These are phyloP conservation scores for Aspergillus panamensis DNA, from an alignment of 495 filamentous ascomycete genomes.

Conservation along the genomic window DNA sequence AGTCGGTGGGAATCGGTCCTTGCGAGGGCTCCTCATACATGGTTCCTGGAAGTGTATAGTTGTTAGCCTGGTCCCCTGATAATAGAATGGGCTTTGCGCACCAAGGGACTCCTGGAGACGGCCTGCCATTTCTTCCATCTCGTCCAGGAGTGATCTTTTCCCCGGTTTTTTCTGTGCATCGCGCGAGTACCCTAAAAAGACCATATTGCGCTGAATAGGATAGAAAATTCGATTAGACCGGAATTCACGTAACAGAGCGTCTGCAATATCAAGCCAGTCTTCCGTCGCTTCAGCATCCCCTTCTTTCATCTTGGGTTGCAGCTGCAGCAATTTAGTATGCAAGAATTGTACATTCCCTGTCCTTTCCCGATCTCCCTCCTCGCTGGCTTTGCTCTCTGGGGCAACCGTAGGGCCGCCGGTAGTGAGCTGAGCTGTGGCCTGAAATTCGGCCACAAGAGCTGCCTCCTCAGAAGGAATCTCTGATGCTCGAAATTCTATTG, in stretches of 20 bases:
- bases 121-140: constrained; percentile 65
- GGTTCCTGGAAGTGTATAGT: constrained; percentile 10
- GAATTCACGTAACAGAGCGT: constrained; percentile 75
- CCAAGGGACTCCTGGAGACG: constrained; percentile 55
- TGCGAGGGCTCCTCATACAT: constrained; percentile 28
- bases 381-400: constrained; percentile 16
- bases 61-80: constrained; percentile 13
- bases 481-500: constrained; percentile 35
- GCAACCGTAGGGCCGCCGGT: constrained; percentile 21
- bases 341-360: constrained; percentile 54
- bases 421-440: constrained; percentile 16
- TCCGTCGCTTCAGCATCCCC: constrained; percentile 52
- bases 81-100: constrained; percentile 29
- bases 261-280: constrained; percentile 72
- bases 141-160: constrained; percentile 44
- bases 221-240: constrained; percentile 73
- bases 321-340: constrained; percentile 52
- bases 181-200: constrained; percentile 62
- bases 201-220: constrained; percentile 64
- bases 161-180: constrained; percentile 46
- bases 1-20: constrained; percentile 54
- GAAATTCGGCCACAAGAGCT: not conserved
- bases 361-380: constrained; percentile 38
- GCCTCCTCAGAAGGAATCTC: constrained; percentile 9
- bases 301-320: constrained; percentile 46